Base-by-base conservation (phyloP, 305 asterid genomes). In the Fraxinus ornus region DNA sequence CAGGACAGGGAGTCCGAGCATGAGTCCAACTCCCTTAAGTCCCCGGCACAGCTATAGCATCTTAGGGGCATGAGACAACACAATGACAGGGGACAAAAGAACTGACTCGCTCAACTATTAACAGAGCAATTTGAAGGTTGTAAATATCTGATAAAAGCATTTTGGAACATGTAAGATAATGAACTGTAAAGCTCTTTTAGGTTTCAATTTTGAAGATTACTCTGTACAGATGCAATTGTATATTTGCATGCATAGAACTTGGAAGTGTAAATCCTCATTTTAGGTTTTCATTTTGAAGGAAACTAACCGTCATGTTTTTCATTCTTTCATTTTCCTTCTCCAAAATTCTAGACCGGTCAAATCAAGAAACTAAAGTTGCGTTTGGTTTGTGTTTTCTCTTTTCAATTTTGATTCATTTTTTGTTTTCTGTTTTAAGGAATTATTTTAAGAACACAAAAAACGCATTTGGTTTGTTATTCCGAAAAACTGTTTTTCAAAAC, bases 1-100 rank as follows among this genome's bases (percentile, higher is more conserved):
- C 0, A 84, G 88, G 30, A 78, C 79, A 22, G 86, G 88, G 17
- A 85, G 88, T 10, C 84, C 22, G 17, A 83, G 82, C 13, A 78
- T 85, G 39, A 89, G 89, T 79, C 90, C 90, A 7, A 79, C 86
- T 26, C 83, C 88, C 7, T 80, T 90, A 3, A 86, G 87, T 80
- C 90, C 91, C 21, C 87, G 77, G 21, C 84, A 75, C 6, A 80
- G 84, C 64, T 84, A 83, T 26, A 35, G 47, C 78, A 72, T 39
- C 78, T 62, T 64, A 33, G 82, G 57, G 76, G 71, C 79, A 9
- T 88, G 88, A 88, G 91, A 84, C 21, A 39, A 17, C 64, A 33
- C 88, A 9, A 17, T 75, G 55, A 64, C 64, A 21, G 87, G 83
- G 79, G 85, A 79, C 19, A 82, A 83, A 79, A 88, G 86, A 87